These are phyloP conservation scores for Fomitopsis palustris DNA, from an alignment of 1,284 basidiomycete species.

Conservation along the genomic window DNA sequence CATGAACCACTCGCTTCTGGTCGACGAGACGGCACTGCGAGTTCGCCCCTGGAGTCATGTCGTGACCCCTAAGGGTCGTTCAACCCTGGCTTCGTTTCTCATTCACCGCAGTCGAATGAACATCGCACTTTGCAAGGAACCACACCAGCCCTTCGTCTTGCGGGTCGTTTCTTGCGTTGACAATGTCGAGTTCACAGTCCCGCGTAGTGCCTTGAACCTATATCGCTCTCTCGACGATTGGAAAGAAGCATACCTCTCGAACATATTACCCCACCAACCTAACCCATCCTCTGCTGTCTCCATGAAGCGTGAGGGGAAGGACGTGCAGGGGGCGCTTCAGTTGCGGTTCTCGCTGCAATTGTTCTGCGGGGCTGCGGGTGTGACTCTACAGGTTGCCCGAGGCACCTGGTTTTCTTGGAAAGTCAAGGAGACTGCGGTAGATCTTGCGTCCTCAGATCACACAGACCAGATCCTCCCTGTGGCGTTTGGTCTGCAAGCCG, in stretches of 20 bases:
- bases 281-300: constrained; percentile 14
- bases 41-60: constrained; percentile 48
- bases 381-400: constrained; percentile 77
- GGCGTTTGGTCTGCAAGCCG: constrained; percentile 61
- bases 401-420: constrained; percentile 82
- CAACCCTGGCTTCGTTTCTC: constrained; percentile 56
- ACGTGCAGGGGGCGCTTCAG: neutral
- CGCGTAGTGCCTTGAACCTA: constrained; percentile 74
- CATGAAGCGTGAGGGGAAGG: neutral
- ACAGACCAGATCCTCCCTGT: constrained; percentile 33
- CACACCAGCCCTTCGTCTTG: constrained; percentile 32
- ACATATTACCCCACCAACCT: neutral
- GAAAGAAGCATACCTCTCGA: constrained; percentile 73
- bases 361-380: constrained; percentile 8
- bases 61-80: constrained; percentile 39
- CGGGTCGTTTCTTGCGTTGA: constrained; percentile 43
- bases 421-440: constrained; percentile 45
- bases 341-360: neutral
- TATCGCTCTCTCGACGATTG: constrained; percentile 78
- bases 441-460: constrained; percentile 39
- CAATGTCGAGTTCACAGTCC: constrained; percentile 54
- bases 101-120: constrained; percentile 45
- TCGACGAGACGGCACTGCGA: constrained; percentile 49
- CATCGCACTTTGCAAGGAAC: constrained; percentile 42
- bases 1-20: constrained; percentile 44